Base-by-base conservation (phyloP, 2,329 filamentous ascomycete species). In the Apiospora malaysiana region DNA sequence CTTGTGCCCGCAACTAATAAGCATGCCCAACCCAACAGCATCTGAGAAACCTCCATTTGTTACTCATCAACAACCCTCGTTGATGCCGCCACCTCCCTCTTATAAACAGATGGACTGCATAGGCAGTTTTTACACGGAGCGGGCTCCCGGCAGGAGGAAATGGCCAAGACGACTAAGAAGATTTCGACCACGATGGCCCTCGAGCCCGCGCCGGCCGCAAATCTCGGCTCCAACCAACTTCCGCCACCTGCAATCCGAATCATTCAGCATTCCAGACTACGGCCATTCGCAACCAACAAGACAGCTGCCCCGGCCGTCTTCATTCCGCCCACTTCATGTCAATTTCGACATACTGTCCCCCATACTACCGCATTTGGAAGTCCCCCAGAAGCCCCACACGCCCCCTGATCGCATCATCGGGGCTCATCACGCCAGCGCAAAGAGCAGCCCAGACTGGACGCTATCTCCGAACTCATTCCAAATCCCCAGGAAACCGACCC, bases 161-260 rank as follows among this genome's bases (percentile, higher is more conserved):
- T 81, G 77, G 63, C 78, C 82, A 6, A 32, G 32, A 32, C 32
- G 32, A 32, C 32, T 32, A 4, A 32, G 32, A 32, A 32, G 83
- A 42, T 32, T 49, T 23, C 67, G 67, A 12, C 45, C 67, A n/a
- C 47, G 27, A 25, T 68, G 72, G 21, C 76, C 75, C 71, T 80
- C 82, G 69, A 80, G 83, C 59, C 81, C 85, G 76, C 87, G 85
- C 79, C 83, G 86, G 79, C 86, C 86, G 77, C 82, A 83, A 72
- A 91, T 91, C 75, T 90, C 89, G 56, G 83, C 83, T 25, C 89
- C 89, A 4, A 85, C 85, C 66, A 83, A 91, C 78, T 91, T 91
- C 76, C 86, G 86, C 66, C 89, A 91, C 80, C 75, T 91, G 67
- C 81, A 86, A 70, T 86, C 81, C 68, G 75, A 79, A 65, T 78